Base-by-base conservation (phyloP, 2,329 filamentous ascomycete genomes). In the Chaetomium globosum region DNA sequence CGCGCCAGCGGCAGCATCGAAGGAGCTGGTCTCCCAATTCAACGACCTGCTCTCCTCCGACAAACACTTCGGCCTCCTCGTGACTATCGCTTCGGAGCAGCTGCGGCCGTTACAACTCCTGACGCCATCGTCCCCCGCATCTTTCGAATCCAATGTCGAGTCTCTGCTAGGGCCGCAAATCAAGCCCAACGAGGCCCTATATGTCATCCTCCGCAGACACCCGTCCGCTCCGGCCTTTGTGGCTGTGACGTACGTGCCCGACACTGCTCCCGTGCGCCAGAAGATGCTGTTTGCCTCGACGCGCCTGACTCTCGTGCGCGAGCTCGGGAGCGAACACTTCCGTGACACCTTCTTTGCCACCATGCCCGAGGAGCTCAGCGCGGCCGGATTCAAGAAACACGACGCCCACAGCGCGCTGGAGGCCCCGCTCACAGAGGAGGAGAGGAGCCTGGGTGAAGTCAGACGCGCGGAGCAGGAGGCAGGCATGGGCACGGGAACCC, bases 241-340 rank as follows among this genome's bases (percentile, higher is more conserved):
- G 30, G 89, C 88, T 54, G 80, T 93, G 43, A 92, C 90, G 43
- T 95, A 93, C 76, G 87, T 95, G 6, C 92, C 91, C 30, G 90
- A 94, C 76, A 75, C 85, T 0, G 91, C 91, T 48, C 89, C 89
- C 31, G 91, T 95, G 64, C 87, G 91, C 48, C 89, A 92, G 75
- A 95, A 95, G 82, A 95, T 92, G 89, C 84, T 95, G 26, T 93
- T 94, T 76, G 91, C 91, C 6, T 86, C 87, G 28, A 93, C 91
- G 31, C 85, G 90, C 10, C 81, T 93, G 71, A 91, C 90, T 0
- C 82, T 95, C 1, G 85, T 89, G 58, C 85, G 91, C 51, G 90
- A 94, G 77, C 82, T 95, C 10, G 91, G 92, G 54, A 85, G 87
- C 61, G 91, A 95, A 75, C 84, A 92, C 72, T 94, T 95, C 77